A percentile compares a stretch with the other conserved stretches of the same genome.
phyloP scores from a whole-genome alignment of 495 filamentous ascomycete genomes.

The Neurospora sp. region DNA sequence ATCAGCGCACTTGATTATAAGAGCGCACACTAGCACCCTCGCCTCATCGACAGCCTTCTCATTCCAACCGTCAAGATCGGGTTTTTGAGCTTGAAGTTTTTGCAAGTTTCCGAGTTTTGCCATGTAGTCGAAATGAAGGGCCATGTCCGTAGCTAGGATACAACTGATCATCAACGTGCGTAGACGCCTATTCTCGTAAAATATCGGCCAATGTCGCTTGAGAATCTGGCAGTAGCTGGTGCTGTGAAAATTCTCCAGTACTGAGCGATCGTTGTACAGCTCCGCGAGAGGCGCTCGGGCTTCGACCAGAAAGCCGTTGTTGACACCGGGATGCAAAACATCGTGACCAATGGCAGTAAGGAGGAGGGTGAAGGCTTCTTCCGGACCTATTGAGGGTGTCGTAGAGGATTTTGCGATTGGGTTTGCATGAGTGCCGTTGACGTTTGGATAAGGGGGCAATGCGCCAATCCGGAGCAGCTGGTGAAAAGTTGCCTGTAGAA shows the following conservation, averaged over 20 bases:
- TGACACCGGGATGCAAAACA: slow-evolving; percentile 94
- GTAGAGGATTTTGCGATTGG: slow-evolving; percentile 49
- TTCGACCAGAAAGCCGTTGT: slow-evolving; percentile 90
- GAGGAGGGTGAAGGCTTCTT: slow-evolving; percentile 80
- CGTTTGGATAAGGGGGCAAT: slow-evolving; percentile 53
- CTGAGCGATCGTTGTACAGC: slow-evolving; percentile 93
- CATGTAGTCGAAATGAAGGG: slow-evolving; percentile 94
- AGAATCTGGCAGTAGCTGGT: slow-evolving; percentile 95
- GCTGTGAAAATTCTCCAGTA: slow-evolving; percentile 95
- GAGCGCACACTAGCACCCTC: slow-evolving; percentile 67
- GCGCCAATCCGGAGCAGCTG: slow-evolving; percentile 78
- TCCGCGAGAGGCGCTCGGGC: slow-evolving; percentile 94
- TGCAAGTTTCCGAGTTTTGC: slow-evolving; percentile 66
- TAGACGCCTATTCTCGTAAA: slow-evolving; percentile 63
- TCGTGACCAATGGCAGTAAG: slow-evolving; percentile 96
- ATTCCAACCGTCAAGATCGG: slow-evolving; percentile 56
- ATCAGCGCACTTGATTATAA: slow-evolving; percentile 96
- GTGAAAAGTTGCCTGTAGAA: slow-evolving; percentile 86
- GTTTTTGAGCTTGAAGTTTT: slow-evolving; percentile 55
- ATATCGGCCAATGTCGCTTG: slow-evolving; percentile 80
- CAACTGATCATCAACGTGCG: slow-evolving; percentile 88
- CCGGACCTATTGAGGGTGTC: slow-evolving; percentile 62
- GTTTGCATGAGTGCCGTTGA: slow-evolving; percentile 9
- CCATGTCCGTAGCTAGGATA: slow-evolving; percentile 96
- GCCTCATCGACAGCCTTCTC: slow-evolving; percentile 58